Conservation (phyloP, 805 yeast genomes). For the Saccharomycopsis olivae region DNA sequence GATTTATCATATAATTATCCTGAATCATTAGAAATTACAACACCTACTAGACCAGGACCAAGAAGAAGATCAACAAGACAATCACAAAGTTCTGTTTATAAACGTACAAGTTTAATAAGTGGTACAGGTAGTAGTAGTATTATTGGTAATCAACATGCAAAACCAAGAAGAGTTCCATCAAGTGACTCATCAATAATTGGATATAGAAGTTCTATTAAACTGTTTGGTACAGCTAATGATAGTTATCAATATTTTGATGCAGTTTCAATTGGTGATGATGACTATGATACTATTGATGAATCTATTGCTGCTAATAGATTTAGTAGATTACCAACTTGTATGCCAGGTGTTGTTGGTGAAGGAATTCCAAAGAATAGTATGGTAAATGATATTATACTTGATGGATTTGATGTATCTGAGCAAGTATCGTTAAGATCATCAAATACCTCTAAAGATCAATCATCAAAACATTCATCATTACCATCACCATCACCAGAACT, state of each 20-base stretch:
- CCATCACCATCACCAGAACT: slow-evolving; percentile 13
- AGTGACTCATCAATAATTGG: slow-evolving; percentile 16
- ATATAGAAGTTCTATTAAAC: slow-evolving; percentile 11
- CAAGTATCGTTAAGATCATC: too few relatives aligned
- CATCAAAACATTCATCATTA: too few relatives aligned
- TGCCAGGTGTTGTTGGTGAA: slow-evolving; percentile 15
- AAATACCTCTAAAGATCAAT: too few relatives aligned
- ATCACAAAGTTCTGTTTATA: not conserved
- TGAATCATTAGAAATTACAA: slow-evolving; percentile 3
- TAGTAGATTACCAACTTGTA: slow-evolving; percentile 1
- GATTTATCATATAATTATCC: slow-evolving; percentile 5
- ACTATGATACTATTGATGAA: slow-evolving; percentile 5
- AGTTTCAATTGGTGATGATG: slow-evolving; percentile 11
- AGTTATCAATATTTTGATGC: slow-evolving; percentile 14
- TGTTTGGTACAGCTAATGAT: slow-evolving; percentile 10
- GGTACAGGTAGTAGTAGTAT: too few relatives aligned
- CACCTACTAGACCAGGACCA: not conserved
- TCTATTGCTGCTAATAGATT: slow-evolving; percentile 1
- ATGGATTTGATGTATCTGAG: not conserved
- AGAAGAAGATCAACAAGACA: not conserved
- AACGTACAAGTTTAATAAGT: too few relatives aligned
- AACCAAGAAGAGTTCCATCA: slow-evolving; percentile 2
- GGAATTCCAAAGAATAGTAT: slow-evolving; percentile 9
- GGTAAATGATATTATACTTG: slow-evolving; percentile 6
- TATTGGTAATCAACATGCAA: too few relatives aligned